phyloP scores from a whole-genome alignment of 2,329 filamentous ascomycete species.

The Mycosphaerella sp. region DNA sequence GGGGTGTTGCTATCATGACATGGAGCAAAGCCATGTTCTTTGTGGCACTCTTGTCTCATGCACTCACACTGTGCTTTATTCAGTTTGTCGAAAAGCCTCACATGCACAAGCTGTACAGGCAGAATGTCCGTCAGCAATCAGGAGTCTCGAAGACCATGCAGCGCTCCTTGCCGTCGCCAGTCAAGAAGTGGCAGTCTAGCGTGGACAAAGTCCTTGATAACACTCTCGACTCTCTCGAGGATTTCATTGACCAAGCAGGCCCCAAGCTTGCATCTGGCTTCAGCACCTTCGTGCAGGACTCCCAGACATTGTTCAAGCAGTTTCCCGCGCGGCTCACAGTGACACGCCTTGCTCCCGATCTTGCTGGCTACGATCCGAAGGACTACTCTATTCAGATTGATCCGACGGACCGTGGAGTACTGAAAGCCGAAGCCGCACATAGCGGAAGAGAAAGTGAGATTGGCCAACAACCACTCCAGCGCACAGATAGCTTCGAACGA shows the following conservation, averaged over 20 bases:
- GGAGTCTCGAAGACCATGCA: conserved; percentile 89
- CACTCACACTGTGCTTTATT: conserved; percentile 79
- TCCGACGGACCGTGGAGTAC: conserved; percentile 48
- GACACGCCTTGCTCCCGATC: conserved; percentile 68
- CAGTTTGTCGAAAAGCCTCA: conserved; percentile 92
- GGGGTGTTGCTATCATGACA: conserved; percentile 90
- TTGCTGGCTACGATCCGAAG: conserved; percentile 71
- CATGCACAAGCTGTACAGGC: conserved; percentile 96
- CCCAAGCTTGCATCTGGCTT: conserved; percentile 83
- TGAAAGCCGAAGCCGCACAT: conserved; percentile 43
- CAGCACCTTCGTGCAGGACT: conserved; percentile 80
- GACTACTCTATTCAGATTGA: conserved; percentile 73
- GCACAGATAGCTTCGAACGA: conserved; percentile 60
- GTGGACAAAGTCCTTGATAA: conserved; percentile 84
- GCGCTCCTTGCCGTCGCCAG: conserved; percentile 72
- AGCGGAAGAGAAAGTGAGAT: conserved; percentile 68
- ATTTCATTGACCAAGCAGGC: conserved; percentile 76
- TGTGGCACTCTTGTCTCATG: conserved; percentile 77
- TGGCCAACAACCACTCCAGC: conserved; percentile 59
- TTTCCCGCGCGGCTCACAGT: conserved; percentile 83
- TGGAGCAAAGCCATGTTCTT: conserved; percentile 82
- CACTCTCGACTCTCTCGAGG: conserved; percentile 82
- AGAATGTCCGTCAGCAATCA: conserved; percentile 74
- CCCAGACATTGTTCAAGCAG: conserved; percentile 78
- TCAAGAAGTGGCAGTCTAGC: conserved; percentile 77